Evolutionary conservation across 1,284 basidiomycete species (phyloP), one percentile per base, ranked within the genome.

Genomic region (Marasmius oreades): DNA sequence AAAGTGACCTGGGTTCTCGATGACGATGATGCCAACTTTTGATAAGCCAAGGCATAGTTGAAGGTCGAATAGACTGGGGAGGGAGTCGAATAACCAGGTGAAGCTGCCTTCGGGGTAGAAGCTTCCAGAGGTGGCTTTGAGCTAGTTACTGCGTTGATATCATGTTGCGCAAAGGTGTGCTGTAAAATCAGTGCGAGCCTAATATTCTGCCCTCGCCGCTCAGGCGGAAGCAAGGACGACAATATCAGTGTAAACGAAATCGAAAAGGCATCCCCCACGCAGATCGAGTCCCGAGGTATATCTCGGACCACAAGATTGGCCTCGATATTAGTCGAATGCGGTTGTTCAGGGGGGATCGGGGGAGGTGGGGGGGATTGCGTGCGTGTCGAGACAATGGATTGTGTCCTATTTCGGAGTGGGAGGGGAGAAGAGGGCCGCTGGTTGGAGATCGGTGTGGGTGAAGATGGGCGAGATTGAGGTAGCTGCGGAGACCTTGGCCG

Each of bases 181-280:
- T 92, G 90, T 4, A 90, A 74, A 10, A 77, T 85, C 22, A 91
- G 68, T 10, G 70, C 72, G 18, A 88, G 60, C 5, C 75, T 64
- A 5, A 82, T 76, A 28, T 68, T 65, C 20, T 71, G 70, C 23
- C 69, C 64, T 1, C 65, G 63, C 45, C 65, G 68, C 37, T 67
- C 69, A 7, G 64, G 63, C 1, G 75, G 73, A 3, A 77, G 64
- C 5, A 71, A 62, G 3, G 76, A 76, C 8, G 79, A 78, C 14
- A 84, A 66, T 20, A 76, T 75, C 12, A 88, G 70, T 8, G 76
- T 73, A 53, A 84, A 80, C 11, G 70, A 65, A 47, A 90, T 70
- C 1, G 67, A 73, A 64, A 92, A 89, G 0, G 84, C 81, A 54
- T 76, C 78, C 54, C 84, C 82, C 1, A 86, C 67, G 2, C 63